A percentile compares a stretch with the other conserved stretches of the same genome.
These are phyloP conservation scores for Lipomyces sp. DNA, from an alignment of 805 yeast genomes.

Conservation along the genomic window DNA sequence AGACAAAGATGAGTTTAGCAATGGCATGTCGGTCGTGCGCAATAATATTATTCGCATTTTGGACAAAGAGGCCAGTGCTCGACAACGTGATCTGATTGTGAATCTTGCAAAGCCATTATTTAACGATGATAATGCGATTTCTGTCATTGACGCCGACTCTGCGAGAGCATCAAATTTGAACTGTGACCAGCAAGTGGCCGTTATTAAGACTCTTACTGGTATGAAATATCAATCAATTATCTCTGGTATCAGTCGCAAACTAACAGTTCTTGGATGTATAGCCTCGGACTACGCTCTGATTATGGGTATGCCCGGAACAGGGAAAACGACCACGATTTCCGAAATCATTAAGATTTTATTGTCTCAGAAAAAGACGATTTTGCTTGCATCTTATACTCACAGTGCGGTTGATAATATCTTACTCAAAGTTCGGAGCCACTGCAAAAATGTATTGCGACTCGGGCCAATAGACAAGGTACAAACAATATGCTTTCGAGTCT, in stretches of 20 bases:
- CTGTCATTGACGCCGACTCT: no score
- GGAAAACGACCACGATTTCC: constrained; percentile 87
- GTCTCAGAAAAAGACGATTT: constrained; percentile 58
- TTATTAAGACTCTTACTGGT: no score
- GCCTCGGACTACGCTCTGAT: constrained; percentile 67
- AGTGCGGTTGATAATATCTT: constrained; percentile 94
- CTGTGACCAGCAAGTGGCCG: no score
- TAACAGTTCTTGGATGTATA: constrained; percentile 2
- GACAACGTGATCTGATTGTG: constrained; percentile 50
- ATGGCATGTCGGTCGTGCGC: constrained; percentile 72
- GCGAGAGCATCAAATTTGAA: no score
- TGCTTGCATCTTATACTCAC: constrained; percentile 85
- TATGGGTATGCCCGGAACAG: constrained; percentile 98
- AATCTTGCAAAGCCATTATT: constrained; percentile 52
- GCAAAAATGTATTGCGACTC: constrained; percentile 57
- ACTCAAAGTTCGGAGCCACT: constrained; percentile 56
- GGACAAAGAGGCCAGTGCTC: constrained; percentile 46
- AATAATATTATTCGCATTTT: constrained; percentile 71
- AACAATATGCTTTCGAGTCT: not conserved
- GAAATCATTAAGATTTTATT: constrained; percentile 63
- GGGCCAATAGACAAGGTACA: constrained; percentile 52
- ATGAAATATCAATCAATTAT: no score
- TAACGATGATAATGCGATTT: no score
- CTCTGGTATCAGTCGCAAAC: no score
- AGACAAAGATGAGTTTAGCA: constrained; percentile 75